Base-by-base conservation (phyloP, 192 early-diverging fungal species). In the Coemansia sp. region DNA sequence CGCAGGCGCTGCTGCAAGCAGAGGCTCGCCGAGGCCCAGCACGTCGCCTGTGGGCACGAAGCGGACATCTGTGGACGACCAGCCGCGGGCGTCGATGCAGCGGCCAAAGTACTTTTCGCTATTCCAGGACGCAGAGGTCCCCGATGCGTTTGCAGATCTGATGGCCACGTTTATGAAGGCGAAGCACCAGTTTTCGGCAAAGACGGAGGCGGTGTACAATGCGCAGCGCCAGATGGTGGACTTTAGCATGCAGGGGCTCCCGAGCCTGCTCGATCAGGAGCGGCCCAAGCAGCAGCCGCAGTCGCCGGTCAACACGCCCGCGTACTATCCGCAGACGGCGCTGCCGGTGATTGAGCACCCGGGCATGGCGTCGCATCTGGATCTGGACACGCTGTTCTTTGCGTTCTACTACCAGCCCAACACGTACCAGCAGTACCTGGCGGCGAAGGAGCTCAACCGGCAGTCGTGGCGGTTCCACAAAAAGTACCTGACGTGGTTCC, bases 381-480 rank as follows among this genome's bases (percentile, higher is more conserved):
- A 95, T 30, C 80, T 92, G 37, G 94, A 98, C 67, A 90, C 93
- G 26, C 77, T 98, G 48, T 98, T 97, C 72, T 98, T 91, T 65
- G 92, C 95, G 50, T 98, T 98, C 65, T 98, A 98, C 77, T 94
- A 93, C 73, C 92, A 90, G 66, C 92, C 91, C 67, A 92, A 90
- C 43, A 95, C 95, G 35, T 94, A 92, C 50, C 92, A 95, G 59
- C 95, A 98, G 87, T 95, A 88, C 61, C 64, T 97, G 50, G 96
- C 96, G 14, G 94, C 94, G 15, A 78, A 88, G 35, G 96, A 98
- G 70, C 78, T 98, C 39, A 97, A 97, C 64, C 86, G 90, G 57
- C 94, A 96, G 51, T 90, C 88, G 20, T 98, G 96, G 96, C 81
- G 96, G 36, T 98, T 96, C 73, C 96, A 98, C 68, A 98, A 95